Base-by-base conservation (phyloP, 2,329 filamentous ascomycete species). In the Scortechinia acanthostroma region DNA sequence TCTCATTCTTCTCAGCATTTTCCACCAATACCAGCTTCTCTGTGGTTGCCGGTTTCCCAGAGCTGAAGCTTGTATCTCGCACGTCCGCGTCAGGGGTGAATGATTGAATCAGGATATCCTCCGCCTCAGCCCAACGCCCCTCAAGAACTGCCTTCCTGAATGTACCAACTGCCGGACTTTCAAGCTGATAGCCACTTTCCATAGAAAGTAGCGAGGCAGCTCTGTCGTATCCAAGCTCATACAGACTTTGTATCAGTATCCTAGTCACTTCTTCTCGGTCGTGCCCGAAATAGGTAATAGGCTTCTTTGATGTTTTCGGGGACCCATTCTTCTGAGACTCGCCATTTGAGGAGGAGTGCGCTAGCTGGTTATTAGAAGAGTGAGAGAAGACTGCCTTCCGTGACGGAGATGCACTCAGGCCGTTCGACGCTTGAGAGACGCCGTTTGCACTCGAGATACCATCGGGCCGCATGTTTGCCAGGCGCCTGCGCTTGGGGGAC, bases 1-100 rank as follows among this genome's bases (percentile, higher is more conserved):
- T 91, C 44, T 85, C 73, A 52, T 84, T 80, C 47, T 76, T 76
- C 55, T 95, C 85, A 4, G 88, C 85, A 20, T 80, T 83, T 37
- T 87, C 78, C 15, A 84, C 79, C 45, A 97, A 73, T 15, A 88
- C 77, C 45, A 98, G 68, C 35, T 40, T 40, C 35, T 40, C 35
- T 17, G 14, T 10, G 10, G 6, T 13, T 6, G 13, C 35, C 14
- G 10, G 6, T 17, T 40, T 40, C n/a, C 25, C 25, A 10, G 25
- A 30, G n/a, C 25, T n/a, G 10, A 10, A 10, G 25, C n/a, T 30
- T n/a, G n/a, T n/a, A n/a, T n/a, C n/a, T n/a, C n/a, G n/a, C n/a
- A n/a, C n/a, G n/a, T n/a, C n/a, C n/a, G n/a, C n/a, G n/a, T 30
- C 10, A 10, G 25, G 25, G 25, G 10, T 10, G 20, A 40, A 40